Evolutionary conservation across 495 filamentous ascomycete genomes (phyloP).

Genomic region (Elaphomyces granulatus): DNA sequence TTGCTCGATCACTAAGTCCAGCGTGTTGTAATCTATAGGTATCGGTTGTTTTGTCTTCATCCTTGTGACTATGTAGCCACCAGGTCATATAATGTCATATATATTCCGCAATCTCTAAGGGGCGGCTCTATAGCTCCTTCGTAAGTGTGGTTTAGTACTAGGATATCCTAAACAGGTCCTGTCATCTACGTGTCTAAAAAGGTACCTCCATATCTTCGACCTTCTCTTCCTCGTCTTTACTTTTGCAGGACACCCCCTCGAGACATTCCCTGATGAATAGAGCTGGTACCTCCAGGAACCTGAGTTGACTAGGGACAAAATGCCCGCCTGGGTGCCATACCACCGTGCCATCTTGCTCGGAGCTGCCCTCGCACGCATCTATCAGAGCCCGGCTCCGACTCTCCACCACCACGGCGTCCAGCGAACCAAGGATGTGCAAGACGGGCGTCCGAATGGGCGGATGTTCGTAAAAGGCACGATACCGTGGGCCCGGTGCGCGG

Average conservation of each 20-base stretch:
- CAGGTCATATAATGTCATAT: constrained; percentile 1
- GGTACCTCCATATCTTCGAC: constrained; percentile 56
- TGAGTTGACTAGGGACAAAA: constrained; percentile 69
- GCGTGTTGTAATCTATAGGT: constrained; percentile 5
- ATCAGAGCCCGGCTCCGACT: constrained; percentile 47
- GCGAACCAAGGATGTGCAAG: constrained; percentile 65
- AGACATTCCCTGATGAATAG: constrained; percentile 56
- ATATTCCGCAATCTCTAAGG: background rate
- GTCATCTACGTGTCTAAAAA: constrained; percentile 26
- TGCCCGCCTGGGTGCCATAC: constrained; percentile 88
- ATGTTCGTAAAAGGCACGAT: constrained; percentile 52
- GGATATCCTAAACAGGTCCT: background rate
- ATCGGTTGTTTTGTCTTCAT: too few relatives aligned
- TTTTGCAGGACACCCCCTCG: constrained; percentile 21
- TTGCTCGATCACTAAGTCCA: background rate
- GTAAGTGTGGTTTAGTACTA: too few relatives aligned
- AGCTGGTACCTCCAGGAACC: constrained; percentile 60
- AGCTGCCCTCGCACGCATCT: constrained; percentile 44
- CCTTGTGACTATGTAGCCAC: too few relatives aligned
- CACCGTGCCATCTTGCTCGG: constrained; percentile 41
- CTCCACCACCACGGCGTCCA: constrained; percentile 88
- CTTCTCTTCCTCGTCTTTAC: constrained; percentile 34
- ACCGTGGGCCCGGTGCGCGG: constrained; percentile 44
- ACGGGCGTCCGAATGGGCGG: constrained; percentile 63
- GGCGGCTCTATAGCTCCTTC: too few relatives aligned